Percentiles rank a stretch among this genome's conserved stretches.
Evolutionary conservation across 495 filamentous ascomycete genomes (phyloP).

Genomic region (Trichoderma gamsii): DNA sequence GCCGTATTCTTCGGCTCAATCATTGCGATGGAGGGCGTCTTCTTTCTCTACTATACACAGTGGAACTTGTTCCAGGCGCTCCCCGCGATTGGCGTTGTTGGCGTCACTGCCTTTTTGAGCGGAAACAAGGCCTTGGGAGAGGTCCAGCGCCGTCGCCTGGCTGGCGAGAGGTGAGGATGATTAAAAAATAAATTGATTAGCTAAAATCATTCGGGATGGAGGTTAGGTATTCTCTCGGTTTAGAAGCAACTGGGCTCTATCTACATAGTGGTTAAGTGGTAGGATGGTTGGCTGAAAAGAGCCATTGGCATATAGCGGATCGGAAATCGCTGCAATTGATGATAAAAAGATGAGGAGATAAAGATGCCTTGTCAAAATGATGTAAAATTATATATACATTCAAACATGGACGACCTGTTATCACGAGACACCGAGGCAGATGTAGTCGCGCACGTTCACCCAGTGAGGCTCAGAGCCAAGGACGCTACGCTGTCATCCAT

Average conservation of each 20-base stretch:
- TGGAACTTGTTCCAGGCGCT: constrained; percentile 93
- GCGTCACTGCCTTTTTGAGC: constrained; percentile 71
- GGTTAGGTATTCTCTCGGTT: not conserved
- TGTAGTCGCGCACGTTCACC: not conserved
- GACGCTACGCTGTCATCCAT: not conserved
- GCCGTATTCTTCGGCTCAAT: constrained; percentile 77
- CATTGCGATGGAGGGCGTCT: constrained; percentile 79
- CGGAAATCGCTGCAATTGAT: not conserved
- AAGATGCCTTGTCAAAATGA: not conserved
- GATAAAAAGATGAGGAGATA: not conserved
- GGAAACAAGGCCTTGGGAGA: constrained; percentile 88
- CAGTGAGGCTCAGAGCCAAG: not conserved
- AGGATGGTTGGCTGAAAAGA: not conserved
- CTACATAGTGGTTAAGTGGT: too few species aligned
- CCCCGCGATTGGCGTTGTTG: constrained; percentile 61
- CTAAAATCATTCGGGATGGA: not conserved
- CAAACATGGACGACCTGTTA: not conserved
- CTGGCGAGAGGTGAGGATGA: constrained; percentile 57
- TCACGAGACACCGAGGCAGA: not conserved
- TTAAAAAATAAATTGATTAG: not conserved
- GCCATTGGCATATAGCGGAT: not conserved
- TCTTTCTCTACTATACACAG: constrained; percentile 87
- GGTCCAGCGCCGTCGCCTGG: constrained; percentile 79
- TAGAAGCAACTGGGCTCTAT: not conserved
- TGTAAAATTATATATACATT: not conserved